phyloP scores from a whole-genome alignment of 148 eudicot genomes.

The Simmondsia chinensis region DNA sequence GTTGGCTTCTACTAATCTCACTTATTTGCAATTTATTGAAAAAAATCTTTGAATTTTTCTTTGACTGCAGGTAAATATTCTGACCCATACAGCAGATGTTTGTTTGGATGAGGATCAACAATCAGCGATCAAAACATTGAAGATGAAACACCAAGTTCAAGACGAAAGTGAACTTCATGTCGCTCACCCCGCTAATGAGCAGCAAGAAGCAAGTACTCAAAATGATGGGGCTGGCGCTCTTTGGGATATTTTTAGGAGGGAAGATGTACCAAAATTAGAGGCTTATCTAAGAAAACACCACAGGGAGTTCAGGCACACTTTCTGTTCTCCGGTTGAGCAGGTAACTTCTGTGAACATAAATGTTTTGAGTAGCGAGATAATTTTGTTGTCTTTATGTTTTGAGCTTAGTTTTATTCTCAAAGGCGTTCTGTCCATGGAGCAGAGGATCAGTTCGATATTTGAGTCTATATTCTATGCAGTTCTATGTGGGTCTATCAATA shows the following conservation, averaged over 20 bases:
- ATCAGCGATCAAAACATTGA: slow-evolving; percentile 42
- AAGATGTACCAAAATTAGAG: slow-evolving; percentile 58
- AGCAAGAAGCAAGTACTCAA: slow-evolving; percentile 5
- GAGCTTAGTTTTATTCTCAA: slow-evolving; percentile 10
- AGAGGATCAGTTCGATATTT: too few relatives aligned
- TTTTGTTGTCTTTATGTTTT: slow-evolving; percentile 3
- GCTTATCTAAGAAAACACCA: slow-evolving; percentile 21
- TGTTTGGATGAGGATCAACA: slow-evolving; percentile 32
- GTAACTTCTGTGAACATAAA: slow-evolving; percentile 25
- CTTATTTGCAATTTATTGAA: too few relatives aligned
- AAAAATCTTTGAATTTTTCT: neutral
- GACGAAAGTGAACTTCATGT: slow-evolving; percentile 40
- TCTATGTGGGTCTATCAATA: too few relatives aligned
- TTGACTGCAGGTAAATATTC: slow-evolving; percentile 66
- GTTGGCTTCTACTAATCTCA: too few relatives aligned
- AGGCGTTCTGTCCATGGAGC: too few relatives aligned
- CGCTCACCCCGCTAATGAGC: neutral
- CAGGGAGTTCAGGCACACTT: slow-evolving; percentile 25
- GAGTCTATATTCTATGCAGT: too few relatives aligned
- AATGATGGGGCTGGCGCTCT: slow-evolving; percentile 49
- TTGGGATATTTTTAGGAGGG: slow-evolving; percentile 90
- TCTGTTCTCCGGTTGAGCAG: slow-evolving; percentile 71
- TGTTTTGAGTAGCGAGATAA: too few relatives aligned
- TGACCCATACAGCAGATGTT: slow-evolving; percentile 66
- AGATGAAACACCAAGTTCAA: slow-evolving; percentile 60